Evolutionary conservation across 208 protist genomes (phyloP).

Genomic region (Crithidia expoeki): DNA sequence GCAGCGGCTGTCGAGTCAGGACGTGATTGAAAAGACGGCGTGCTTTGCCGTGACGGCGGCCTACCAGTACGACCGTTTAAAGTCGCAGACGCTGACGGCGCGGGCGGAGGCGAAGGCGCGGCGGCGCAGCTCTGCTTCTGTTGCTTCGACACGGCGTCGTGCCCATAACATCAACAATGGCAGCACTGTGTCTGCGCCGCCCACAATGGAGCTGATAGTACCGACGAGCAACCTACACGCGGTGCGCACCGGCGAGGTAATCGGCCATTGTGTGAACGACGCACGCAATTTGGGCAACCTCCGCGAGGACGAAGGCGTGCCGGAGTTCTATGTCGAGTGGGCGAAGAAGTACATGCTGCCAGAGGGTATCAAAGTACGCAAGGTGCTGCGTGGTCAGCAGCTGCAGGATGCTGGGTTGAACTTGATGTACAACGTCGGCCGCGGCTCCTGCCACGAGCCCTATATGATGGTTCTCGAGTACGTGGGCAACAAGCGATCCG

Average conservation of each 20-base stretch:
- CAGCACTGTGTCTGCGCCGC: background rate
- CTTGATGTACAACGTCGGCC: constrained; percentile 85
- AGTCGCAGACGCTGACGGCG: constrained; percentile 19
- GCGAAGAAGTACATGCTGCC: constrained; percentile 47
- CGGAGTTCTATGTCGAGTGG: constrained; percentile 82
- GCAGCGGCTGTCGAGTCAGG: constrained; percentile 34
- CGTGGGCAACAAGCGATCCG: constrained; percentile 55
- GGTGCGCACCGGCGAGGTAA: constrained; percentile 60
- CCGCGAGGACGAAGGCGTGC: constrained; percentile 80
- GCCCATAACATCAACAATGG: background rate
- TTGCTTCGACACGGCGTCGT: background rate
- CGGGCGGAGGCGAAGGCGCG: background rate
- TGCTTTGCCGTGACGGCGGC: constrained; percentile 75
- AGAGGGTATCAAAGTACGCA: constrained; percentile 59
- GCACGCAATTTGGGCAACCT: constrained; percentile 83
- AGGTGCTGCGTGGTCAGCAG: constrained; percentile 60
- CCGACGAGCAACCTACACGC: constrained; percentile 43
- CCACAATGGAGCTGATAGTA: constrained; percentile 49
- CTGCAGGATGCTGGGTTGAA: constrained; percentile 60
- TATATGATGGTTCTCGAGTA: constrained; percentile 87
- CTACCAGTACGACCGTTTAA: constrained; percentile 76
- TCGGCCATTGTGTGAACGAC: constrained; percentile 81
- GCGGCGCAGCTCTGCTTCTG: background rate
- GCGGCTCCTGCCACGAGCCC: constrained; percentile 68
- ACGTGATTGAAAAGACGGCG: constrained; percentile 75